Evolutionary conservation across 176 grass and related monocot genomes (phyloP), one percentile per base, ranked within the genome.

Genomic region (Areca catechu): DNA sequence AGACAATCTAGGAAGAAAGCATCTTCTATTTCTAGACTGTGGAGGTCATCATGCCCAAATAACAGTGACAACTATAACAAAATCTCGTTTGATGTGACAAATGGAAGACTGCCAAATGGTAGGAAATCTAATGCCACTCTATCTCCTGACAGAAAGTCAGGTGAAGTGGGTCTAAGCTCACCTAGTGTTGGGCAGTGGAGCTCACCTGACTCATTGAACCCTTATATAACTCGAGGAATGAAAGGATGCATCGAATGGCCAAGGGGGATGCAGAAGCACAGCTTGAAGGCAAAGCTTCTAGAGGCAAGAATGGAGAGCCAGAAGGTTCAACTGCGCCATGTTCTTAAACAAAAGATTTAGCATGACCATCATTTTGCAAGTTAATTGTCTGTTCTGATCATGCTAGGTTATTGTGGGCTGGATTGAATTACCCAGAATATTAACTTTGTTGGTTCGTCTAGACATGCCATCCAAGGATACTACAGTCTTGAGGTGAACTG

Each of bases 201-300:
- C 9, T 51, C 63, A 0, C 67, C 70, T 4, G 50, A 53, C 22
- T 74, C 59, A 2, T 19, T 70, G 20, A 65, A 65, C 5, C 47
- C 24, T 5, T 24, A 27, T 22, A 51, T 19, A 1, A 30, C 4
- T 20, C 43, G 7, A 1, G 67, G 63, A 71, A 18, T 49, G 1
- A 78, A 65, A 53, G 64, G 51, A 37, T 54, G 16, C 5, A 34
- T 54, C 43, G 24, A 28, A 24, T 30, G 25, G 29, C 22, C 67
- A 48, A 16, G 19, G 12, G 51, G 49, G 3, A 16, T 3, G 19
- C 70, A 50, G 28, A 85, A 55, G 74, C 58, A 65, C 24, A 86
- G 69, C 55, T 71, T 86, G 6, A 73, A 70, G 69, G 73, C 76
- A 12, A 81, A 81, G 83, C 83, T 86, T 6, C 20, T 77, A 55